phyloP scores from a whole-genome alignment of 345 rosid species.

The Acer negundo region DNA sequence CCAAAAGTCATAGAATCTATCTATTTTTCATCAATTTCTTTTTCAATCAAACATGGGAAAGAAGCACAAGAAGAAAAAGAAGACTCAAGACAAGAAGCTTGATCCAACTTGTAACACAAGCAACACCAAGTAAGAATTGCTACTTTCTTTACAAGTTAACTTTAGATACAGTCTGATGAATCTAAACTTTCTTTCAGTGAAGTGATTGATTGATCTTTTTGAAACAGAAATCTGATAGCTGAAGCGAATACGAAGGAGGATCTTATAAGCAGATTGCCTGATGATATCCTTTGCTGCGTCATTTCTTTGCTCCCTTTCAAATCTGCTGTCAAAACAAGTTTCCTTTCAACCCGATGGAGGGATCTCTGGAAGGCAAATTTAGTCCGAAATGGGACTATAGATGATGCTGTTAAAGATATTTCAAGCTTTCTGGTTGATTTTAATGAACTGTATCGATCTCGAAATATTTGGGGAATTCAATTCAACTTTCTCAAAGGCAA shows the following conservation, averaged over 20 bases:
- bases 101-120: background rate
- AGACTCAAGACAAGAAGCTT: background rate
- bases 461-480: background rate
- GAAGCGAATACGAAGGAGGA: background rate
- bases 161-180: background rate
- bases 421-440: background rate
- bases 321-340: conserved; percentile 15
- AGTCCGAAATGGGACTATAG: background rate
- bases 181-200: no score
- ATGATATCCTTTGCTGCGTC: conserved; percentile 9
- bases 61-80: background rate
- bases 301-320: conserved; percentile 17
- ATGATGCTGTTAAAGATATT: background rate
- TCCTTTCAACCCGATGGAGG: conserved; percentile 7
- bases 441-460: background rate
- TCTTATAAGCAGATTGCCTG: background rate
- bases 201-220: background rate
- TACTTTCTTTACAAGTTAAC: background rate
- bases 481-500: background rate
- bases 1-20: no score
- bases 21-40: no score
- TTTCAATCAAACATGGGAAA: conserved; percentile 5
- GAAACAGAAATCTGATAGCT: background rate
- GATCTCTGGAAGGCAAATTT: conserved; percentile 7
- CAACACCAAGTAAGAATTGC: background rate